phyloP scores from a whole-genome alignment of 441 rosid genomes.

The Erysimum pusillum region DNA sequence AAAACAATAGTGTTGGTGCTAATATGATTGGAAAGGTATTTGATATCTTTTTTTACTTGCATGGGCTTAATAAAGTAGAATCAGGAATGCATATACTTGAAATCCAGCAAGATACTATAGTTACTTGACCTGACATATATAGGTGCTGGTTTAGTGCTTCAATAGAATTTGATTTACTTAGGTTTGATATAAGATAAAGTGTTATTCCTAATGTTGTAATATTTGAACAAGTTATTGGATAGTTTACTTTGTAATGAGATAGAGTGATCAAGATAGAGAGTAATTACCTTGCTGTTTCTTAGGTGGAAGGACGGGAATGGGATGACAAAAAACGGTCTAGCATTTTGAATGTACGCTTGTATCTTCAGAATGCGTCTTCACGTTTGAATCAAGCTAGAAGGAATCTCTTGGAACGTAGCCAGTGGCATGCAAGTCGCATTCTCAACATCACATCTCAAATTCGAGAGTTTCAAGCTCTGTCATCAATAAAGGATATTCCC shows the following conservation, averaged over 20 bases:
- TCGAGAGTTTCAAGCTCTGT: conserved; percentile 96
- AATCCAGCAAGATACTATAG: conserved; percentile 4
- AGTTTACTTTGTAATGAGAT: conserved; percentile 11
- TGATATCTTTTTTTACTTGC: conserved; percentile 30
- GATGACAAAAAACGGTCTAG: conserved; percentile 79
- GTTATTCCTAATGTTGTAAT: conserved; percentile 12
- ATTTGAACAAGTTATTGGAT: conserved; percentile 27
- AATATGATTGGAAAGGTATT: conserved; percentile 97
- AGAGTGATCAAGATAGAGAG: background rate
- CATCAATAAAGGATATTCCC: conserved; percentile 79
- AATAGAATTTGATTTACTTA: conserved; percentile 11
- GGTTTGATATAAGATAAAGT: conserved; percentile 9
- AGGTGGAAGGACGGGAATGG: conserved; percentile 99
- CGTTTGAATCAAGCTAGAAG: conserved; percentile 93
- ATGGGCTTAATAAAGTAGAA: conserved; percentile 24
- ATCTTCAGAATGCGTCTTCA: conserved; percentile 80
- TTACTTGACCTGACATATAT: conserved; percentile 8
- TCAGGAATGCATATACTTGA: conserved; percentile 23
- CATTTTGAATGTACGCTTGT: conserved; percentile 80
- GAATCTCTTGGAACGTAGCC: conserved; percentile 94
- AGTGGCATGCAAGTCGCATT: conserved; percentile 95
- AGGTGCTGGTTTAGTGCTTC: conserved; percentile 13
- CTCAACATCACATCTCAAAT: conserved; percentile 93
- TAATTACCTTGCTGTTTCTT: conserved; percentile 44
- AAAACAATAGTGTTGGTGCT: conserved; percentile 60